These are phyloP conservation scores for Talaromyces adpressus DNA, from an alignment of 495 filamentous ascomycete genomes.

Conservation along the genomic window DNA sequence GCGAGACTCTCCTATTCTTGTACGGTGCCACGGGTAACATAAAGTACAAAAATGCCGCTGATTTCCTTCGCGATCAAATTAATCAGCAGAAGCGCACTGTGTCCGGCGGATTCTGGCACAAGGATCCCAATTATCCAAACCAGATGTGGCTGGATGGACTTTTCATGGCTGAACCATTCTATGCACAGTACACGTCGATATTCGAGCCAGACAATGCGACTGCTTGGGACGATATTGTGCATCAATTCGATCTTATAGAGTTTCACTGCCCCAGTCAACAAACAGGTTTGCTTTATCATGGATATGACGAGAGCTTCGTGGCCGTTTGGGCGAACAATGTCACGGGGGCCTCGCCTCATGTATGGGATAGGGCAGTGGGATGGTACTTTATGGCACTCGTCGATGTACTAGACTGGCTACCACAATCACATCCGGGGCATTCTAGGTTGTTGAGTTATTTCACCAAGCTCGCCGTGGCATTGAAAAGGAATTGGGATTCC, in stretches of 20 bases:
- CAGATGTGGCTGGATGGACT: constrained; percentile 54
- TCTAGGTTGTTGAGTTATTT: neutral
- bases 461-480: neutral
- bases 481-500: neutral
- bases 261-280: constrained; percentile 23
- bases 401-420: constrained; percentile 38
- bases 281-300: neutral
- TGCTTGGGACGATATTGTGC: constrained; percentile 33
- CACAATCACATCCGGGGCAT: neutral
- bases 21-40: neutral
- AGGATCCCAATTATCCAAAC: constrained; percentile 35
- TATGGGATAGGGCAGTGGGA: constrained; percentile 53
- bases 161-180: constrained; percentile 46
- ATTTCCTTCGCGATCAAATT: neutral
- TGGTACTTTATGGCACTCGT: constrained; percentile 55
- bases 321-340: constrained; percentile 10
- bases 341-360: constrained; percentile 47
- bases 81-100: neutral
- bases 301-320: neutral
- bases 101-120: constrained; percentile 45
- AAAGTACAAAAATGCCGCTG: neutral
- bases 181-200: constrained; percentile 35
- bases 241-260: constrained; percentile 45
- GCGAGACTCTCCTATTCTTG: neutral
- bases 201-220: constrained; percentile 31